Percentiles rank a stretch among this genome's conserved stretches.
Conservation (phyloP, 2,329 filamentous ascomycete species). For the Arthrobotrys conoides region DNA sequence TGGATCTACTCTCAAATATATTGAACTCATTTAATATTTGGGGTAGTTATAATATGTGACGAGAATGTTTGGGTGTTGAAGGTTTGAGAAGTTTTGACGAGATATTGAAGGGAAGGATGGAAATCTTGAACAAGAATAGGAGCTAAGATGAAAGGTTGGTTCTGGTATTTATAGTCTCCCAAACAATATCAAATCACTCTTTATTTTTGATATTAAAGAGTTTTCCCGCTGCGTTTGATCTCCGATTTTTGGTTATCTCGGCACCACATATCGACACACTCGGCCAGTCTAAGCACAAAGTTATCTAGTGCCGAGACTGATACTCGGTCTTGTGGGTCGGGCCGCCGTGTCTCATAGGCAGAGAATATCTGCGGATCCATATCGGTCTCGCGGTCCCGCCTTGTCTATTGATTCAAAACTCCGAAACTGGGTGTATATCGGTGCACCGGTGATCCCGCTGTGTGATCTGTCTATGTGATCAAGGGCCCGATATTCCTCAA, state of each 20-base stretch:
- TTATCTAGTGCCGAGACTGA: no score
- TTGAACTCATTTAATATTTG: neutral
- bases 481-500: neutral
- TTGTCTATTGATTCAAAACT: neutral
- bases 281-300: no score
- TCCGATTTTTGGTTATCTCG: neutral
- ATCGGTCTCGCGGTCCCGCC: neutral
- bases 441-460: no score
- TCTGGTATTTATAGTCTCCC: no score
- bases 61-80: no score
- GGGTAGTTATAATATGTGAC: no score
- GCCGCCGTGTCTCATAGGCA: neutral
- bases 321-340: neutral
- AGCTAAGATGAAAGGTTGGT: no score
- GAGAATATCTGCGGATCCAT: neutral
- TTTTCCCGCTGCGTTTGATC: neutral
- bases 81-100: no score
- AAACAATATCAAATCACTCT: no score
- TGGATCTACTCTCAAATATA: neutral
- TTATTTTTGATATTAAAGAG: no score
- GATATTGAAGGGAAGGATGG: no score
- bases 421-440: neutral
- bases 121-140: no score
- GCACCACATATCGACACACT: neutral
- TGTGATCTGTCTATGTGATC: neutral